Percentiles rank a stretch among this genome's conserved stretches.
Evolutionary conservation across 768 basidiomycete genomes (phyloP).

Genomic region (Pleurotus tuber-regium): DNA sequence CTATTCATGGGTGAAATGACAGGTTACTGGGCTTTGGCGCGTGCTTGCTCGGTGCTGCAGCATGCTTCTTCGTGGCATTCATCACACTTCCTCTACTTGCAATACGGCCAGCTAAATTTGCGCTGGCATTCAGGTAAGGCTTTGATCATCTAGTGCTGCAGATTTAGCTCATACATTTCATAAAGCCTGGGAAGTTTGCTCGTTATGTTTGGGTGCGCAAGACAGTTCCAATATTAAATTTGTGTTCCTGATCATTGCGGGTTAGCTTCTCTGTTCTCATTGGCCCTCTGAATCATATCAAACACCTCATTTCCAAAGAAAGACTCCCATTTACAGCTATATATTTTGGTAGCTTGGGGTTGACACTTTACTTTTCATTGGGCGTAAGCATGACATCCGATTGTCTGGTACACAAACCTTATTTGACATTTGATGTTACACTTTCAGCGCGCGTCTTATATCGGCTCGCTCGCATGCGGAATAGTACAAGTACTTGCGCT

Average conservation of each 20-base stretch:
- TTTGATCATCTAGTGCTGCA: no score
- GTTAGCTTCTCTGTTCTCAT: conserved; percentile 78
- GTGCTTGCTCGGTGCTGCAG: conserved; percentile 85
- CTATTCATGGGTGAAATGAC: conserved; percentile 2
- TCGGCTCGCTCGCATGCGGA: conserved; percentile 83
- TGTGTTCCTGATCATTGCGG: not conserved
- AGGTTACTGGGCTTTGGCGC: conserved; percentile 90
- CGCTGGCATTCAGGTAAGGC: conserved; percentile 6
- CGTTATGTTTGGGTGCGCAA: conserved; percentile 86
- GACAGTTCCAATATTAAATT: not conserved
- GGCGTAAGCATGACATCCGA: conserved; percentile 54
- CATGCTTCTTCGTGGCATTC: conserved; percentile 93
- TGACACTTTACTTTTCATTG: conserved; percentile 91
- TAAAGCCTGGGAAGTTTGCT: conserved; percentile 86
- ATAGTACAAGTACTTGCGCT: conserved; percentile 82
- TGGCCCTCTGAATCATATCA: conserved; percentile 89
- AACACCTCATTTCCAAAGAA: conserved; percentile 81
- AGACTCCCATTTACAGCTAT: conserved; percentile 80
- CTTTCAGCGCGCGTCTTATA: conserved; percentile 71
- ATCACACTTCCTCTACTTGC: conserved; percentile 64
- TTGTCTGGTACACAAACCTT: not conserved
- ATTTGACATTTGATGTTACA: conserved; percentile 2
- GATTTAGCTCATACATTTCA: no score
- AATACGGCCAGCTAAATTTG: conserved; percentile 24
- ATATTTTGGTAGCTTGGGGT: conserved; percentile 79